Evolutionary conservation across 2,329 filamentous ascomycete genomes (phyloP), one percentile per base, ranked within the genome.

Genomic region (Cryphonectria japonica): DNA sequence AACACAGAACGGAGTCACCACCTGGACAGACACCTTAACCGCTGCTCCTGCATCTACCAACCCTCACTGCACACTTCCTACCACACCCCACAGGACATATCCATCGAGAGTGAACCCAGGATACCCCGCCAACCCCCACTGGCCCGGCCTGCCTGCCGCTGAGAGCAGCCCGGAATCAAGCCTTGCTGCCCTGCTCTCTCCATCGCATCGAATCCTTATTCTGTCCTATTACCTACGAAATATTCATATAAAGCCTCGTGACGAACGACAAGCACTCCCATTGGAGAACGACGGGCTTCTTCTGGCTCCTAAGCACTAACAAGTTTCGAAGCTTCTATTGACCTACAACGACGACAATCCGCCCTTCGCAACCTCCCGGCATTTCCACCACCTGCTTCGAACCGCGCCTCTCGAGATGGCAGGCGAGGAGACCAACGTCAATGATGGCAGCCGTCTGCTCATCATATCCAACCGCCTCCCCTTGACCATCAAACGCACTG

Each of bases 401-500:
- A 29, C 57, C 61, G 37, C 26, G 34, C 32, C 69, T 43, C 43
- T 67, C 67, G 66, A 39, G 14, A 72, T 72, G 71, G 37, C 69
- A 19, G 34, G 41, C 43, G 71, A 68, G 26, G 71, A 65, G 7
- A 39, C 57, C 57, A 69, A 39, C 29, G 39, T 57, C 32, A 71
- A 43, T 39, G 71, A 68, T 26, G 67, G 41, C 70, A 70, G 85
- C 74, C 84, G 88, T 74, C 86, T 98, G 68, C 88, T 98, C 67
- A 90, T 98, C 64, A 91, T 98, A 76, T 98, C 95, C 50, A 99
- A 99, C 80, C 93, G 96, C 69, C 87, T 98, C 59, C 95, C 96
- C 71, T 97, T 98, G 81, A 98, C 95, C 74, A 97, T 98, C 84
- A 98, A 98, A 84, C 92, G 93, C 75, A 92, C 92, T 68, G 93